These are phyloP conservation scores for Mortierella claussenii DNA, from an alignment of 192 early-diverging fungal genomes.

Conservation along the genomic window DNA sequence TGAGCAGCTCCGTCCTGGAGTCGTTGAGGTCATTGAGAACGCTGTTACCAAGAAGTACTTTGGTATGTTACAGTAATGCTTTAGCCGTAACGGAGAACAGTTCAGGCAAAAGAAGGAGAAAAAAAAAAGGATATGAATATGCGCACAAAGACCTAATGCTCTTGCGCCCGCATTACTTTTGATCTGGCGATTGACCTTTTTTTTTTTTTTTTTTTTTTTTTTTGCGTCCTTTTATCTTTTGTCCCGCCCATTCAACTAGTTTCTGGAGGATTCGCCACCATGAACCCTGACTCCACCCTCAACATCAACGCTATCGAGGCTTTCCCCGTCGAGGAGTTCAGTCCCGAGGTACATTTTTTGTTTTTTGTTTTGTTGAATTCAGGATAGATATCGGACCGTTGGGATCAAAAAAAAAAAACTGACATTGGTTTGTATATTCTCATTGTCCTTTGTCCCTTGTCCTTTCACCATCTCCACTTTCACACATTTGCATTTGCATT, in stretches of 20 bases:
- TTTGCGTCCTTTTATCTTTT: not conserved
- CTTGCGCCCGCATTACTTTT: no score
- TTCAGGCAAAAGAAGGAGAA: no score
- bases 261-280: constrained; percentile 95
- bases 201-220: not conserved
- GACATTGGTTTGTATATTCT: not conserved
- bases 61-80: no score
- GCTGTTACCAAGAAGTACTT: constrained; percentile 89
- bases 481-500: not conserved
- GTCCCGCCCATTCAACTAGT: no score
- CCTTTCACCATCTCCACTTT: not conserved
- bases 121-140: no score
- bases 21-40: constrained; percentile 85
- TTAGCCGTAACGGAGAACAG: no score
- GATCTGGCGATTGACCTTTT: no score
- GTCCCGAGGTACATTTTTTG: constrained; percentile 68
- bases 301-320: constrained; percentile 99
- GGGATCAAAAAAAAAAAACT: not conserved
- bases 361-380: not conserved
- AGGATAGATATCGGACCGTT: not conserved
- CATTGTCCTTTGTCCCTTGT: not conserved
- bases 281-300: constrained; percentile 95
- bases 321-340: constrained; percentile 87
- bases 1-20: constrained; percentile 92
- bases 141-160: no score